Evolutionary conservation across 805 yeast genomes (phyloP).

Genomic region (Ogataea pignaliae): DNA sequence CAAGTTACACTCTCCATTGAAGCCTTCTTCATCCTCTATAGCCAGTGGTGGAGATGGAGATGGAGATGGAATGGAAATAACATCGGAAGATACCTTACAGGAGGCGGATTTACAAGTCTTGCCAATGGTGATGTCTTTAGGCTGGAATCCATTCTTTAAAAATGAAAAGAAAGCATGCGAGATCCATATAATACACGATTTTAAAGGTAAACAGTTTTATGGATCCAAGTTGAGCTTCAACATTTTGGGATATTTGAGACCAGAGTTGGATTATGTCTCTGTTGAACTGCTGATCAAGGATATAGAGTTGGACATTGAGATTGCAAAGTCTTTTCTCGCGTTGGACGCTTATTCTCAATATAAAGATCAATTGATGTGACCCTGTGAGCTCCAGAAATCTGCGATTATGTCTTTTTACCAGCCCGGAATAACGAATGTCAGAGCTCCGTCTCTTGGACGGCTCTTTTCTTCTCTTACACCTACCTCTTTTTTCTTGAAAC

Average conservation of each 20-base stretch:
- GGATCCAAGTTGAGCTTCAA: conserved; percentile 71
- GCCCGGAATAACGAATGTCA: too few relatives aligned
- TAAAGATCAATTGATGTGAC: conserved; percentile 15
- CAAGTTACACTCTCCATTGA: conserved; percentile 9
- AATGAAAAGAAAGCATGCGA: conserved; percentile 82
- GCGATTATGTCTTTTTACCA: too few relatives aligned
- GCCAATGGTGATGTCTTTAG: conserved; percentile 94
- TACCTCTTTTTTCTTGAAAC: too few relatives aligned
- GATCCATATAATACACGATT: conserved; percentile 77
- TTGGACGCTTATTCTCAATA: conserved; percentile 37
- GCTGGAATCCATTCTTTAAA: conserved; percentile 90
- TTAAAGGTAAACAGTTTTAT: conserved; percentile 56
- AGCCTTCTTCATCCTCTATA: conserved; percentile 28
- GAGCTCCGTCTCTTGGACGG: too few relatives aligned
- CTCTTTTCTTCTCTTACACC: too few relatives aligned
- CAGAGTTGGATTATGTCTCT: conserved; percentile 82
- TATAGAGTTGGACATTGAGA: conserved; percentile 71
- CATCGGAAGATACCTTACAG: conserved; percentile 52
- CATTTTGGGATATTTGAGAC: conserved; percentile 85
- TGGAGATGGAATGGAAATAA: conserved; percentile 48
- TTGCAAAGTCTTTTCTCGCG: conserved; percentile 50
- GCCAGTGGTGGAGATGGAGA: conserved; percentile 20
- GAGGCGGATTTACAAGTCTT: conserved; percentile 43
- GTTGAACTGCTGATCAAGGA: conserved; percentile 79
- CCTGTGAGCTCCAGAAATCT: too few relatives aligned